These are phyloP conservation scores for Harringtonia lauricola DNA, from an alignment of 2,329 filamentous ascomycete genomes.

Conservation along the genomic window DNA sequence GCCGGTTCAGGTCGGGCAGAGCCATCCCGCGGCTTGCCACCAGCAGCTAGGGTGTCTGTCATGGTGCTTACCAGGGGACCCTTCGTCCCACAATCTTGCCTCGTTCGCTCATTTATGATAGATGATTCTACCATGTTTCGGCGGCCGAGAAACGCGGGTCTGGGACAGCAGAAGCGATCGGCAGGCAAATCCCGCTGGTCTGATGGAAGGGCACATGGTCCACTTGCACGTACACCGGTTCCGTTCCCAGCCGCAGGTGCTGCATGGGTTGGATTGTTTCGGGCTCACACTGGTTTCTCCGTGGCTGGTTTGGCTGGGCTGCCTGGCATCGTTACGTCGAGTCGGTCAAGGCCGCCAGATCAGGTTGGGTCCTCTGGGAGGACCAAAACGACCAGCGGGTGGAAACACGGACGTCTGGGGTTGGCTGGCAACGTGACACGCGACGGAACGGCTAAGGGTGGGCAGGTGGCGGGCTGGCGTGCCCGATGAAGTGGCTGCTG, in stretches of 20 bases:
- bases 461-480: background rate
- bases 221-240: constrained; percentile 6
- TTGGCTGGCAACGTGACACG: constrained; percentile 1
- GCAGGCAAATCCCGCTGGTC: constrained; percentile 6
- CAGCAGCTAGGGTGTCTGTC: too few relatives aligned
- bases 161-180: constrained; percentile 2
- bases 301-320: background rate
- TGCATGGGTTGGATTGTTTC: background rate
- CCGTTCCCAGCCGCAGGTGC: constrained; percentile 1
- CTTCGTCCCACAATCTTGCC: too few relatives aligned
- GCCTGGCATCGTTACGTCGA: constrained; percentile 7
- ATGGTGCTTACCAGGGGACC: too few relatives aligned
- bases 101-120: constrained; percentile 2
- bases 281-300: too few relatives aligned
- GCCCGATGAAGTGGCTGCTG: constrained; percentile 2
- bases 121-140: background rate
- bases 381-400: background rate
- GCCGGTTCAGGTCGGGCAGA: too few relatives aligned
- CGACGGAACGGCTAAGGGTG: background rate
- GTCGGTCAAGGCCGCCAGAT: constrained; percentile 6
- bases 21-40: too few relatives aligned
- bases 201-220: constrained; percentile 2
- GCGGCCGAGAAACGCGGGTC: background rate
- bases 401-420: background rate
- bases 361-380: background rate